Base-by-base conservation (phyloP, 495 filamentous ascomycete genomes). In the Penicillium malachiteum region DNA sequence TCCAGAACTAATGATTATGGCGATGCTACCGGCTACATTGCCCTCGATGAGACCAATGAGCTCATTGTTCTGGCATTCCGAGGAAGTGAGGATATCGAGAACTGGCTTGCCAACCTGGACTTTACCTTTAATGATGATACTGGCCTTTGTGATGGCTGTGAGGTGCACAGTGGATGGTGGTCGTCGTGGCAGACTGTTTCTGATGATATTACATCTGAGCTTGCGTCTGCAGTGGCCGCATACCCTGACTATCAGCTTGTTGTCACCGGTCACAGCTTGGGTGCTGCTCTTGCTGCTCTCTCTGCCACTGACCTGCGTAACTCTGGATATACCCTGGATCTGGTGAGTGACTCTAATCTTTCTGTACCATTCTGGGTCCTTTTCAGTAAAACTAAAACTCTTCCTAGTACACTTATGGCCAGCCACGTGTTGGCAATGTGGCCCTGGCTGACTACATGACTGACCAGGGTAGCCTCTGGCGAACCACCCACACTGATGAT, bases 11-110 rank as follows among this genome's bases (percentile, higher is more conserved):
- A 74, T 34, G 43, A 66, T 18, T 70, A 71, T 7, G 82, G 86
- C 7, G 87, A 89, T 56, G 81, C 81, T 12, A 78, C 84, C 11
- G 91, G 91, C 34, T 88, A 85, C 62, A 68, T 92, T n/a, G 85
- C 84, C 11, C 70, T 77, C 17, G 91, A 94, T 69, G 64, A 68
- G 18, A 84, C 80, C 30, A 84, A 82, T 59, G 54, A 75, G 17
- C 58, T 82, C 12, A 85, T 92, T 43, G 79, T 92, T 33, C 68
- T 91, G 40, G 78, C 86, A 13, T 87, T 91, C 74, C 82, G 86
- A 31, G 91, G 91, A 55, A 81, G 80, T 26, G 59, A 75, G 12
- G 84, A 82, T 16, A 21, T 88, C 42, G 73, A 75, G 32, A 92
- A 86, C 68, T 92, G 81, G 81, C 73, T 92, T 48, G 74, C 84